Evolutionary conservation across 2,329 filamentous ascomycete species (phyloP), one percentile per base, ranked within the genome.

Genomic region (Ophidiomyces ophidiicola): DNA sequence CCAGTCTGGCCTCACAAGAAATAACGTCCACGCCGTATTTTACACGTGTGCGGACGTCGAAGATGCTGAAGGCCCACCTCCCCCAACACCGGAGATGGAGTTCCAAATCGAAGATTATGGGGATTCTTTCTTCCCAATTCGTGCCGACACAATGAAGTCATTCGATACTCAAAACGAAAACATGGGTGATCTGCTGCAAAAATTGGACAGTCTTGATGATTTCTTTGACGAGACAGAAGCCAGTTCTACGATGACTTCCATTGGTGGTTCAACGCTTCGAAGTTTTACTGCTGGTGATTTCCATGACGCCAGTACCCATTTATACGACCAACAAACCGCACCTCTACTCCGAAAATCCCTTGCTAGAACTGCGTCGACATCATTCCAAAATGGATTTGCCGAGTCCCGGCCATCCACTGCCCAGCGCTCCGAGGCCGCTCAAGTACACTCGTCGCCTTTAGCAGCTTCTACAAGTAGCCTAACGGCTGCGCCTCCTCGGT

Each of bases 1-100:
- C 41, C 88, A 94, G 63, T 90, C 87, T 0, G 79, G 81, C 39
- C 75, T 78, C 23, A 96, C 90, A 3, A 74, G 90, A 42, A 75
- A 80, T 42, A 98, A 98, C 51, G 90, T 98, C 2, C 88, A 96
- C 57, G 85, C 87, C 0, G 87, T 90, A 0, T 96, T 94, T 60
- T 94, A 94, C 60, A 93, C 87, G 47, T 94, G 87, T 53, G 81
- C 84, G 38, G 80, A 75, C 45, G 69, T 74, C 3, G 70, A 73
- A 37, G 64, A 65, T 17, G 71, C 78, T 47, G 74, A 73, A 11
- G 64, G 71, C 5, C 74, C 82, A 40, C 68, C 76, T 3, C 50
- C 59, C 31, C 72, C 75, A 1, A 73, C 78, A 3, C 81, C 85
- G 1, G 87, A 94, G 32, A 78, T 98, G 19, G 87, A 93, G 53